phyloP scores from a whole-genome alignment of 1,284 basidiomycete genomes.

The Ustilago trichophora region DNA sequence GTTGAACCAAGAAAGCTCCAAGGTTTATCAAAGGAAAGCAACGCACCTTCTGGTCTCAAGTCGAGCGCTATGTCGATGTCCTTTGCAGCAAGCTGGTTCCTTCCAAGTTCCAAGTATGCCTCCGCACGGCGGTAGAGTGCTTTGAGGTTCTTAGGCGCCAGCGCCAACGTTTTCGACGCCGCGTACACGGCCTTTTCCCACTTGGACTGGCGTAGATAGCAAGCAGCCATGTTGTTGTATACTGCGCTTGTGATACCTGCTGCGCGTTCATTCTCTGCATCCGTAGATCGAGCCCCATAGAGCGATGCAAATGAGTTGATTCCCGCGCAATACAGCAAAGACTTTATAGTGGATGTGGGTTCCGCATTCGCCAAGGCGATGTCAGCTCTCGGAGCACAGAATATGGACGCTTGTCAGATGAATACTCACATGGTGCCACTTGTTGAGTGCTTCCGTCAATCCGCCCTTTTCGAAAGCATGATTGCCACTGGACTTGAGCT shows the following conservation, averaged over 20 bases:
- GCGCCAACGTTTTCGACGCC: constrained; percentile 30
- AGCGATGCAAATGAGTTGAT: constrained; percentile 48
- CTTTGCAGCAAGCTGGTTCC: constrained; percentile 28
- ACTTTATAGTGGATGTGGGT: constrained; percentile 13
- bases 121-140: constrained; percentile 47
- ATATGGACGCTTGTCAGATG: too few relatives aligned
- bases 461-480: constrained; percentile 17
- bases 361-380: too few relatives aligned
- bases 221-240: constrained; percentile 48
- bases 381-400: too few relatives aligned
- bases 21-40: too few relatives aligned
- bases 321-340: constrained; percentile 41
- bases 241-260: constrained; percentile 35
- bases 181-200: constrained; percentile 44
- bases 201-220: constrained; percentile 34
- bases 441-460: constrained; percentile 21
- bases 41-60: constrained; percentile 30
- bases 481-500: constrained; percentile 40
- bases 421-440: constrained; percentile 52
- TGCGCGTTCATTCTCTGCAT: constrained; percentile 33
- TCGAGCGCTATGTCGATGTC: constrained; percentile 45
- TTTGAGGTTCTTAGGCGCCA: constrained; percentile 40
- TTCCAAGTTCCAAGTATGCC: constrained; percentile 36
- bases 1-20: too few relatives aligned
- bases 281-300: constrained; percentile 37